phyloP scores from a whole-genome alignment of 2,329 filamentous ascomycete species.

The Calcarisporium arbuscula region DNA sequence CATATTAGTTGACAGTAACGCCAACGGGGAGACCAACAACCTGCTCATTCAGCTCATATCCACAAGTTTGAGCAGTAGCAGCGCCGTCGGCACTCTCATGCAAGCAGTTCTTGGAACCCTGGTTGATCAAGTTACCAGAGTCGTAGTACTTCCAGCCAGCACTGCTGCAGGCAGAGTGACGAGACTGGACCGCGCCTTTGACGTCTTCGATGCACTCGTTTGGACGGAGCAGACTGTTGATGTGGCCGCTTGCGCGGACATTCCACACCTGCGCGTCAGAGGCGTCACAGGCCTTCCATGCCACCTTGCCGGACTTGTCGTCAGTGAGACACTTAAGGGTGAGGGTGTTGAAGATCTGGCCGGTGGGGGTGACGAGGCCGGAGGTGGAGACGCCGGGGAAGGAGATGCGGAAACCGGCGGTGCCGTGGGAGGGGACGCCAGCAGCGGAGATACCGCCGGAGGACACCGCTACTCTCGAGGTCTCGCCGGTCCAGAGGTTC shows the following conservation, averaged over 20 bases:
- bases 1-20: slow-evolving; percentile 8
- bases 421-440: slow-evolving; percentile 30
- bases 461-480: slow-evolving; percentile 14
- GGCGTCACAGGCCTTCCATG: slow-evolving; percentile 30
- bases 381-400: slow-evolving; percentile 31
- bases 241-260: slow-evolving; percentile 21
- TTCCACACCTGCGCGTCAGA: slow-evolving; percentile 37
- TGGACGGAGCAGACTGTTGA: slow-evolving; percentile 30
- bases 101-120: slow-evolving; percentile 26
- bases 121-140: slow-evolving; percentile 36
- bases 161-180: slow-evolving; percentile 12
- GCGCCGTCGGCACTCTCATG: slow-evolving; percentile 24
- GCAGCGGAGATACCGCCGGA: slow-evolving; percentile 16
- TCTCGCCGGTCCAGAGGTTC: slow-evolving; percentile 36
- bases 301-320: slow-evolving; percentile 16
- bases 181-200: slow-evolving; percentile 10
- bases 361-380: slow-evolving; percentile 31
- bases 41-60: slow-evolving; percentile 33
- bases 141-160: slow-evolving; percentile 37
- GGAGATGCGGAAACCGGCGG: slow-evolving; percentile 35
- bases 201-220: slow-evolving; percentile 25
- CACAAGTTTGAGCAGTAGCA: slow-evolving; percentile 24
- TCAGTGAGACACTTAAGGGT: slow-evolving; percentile 36
- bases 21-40: slow-evolving; percentile 40
- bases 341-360: slow-evolving; percentile 43